Percentiles rank a stretch among this genome's conserved stretches.
Evolutionary conservation across 2,329 filamentous ascomycete genomes (phyloP).

Genomic region (Alternaria gaisen): DNA sequence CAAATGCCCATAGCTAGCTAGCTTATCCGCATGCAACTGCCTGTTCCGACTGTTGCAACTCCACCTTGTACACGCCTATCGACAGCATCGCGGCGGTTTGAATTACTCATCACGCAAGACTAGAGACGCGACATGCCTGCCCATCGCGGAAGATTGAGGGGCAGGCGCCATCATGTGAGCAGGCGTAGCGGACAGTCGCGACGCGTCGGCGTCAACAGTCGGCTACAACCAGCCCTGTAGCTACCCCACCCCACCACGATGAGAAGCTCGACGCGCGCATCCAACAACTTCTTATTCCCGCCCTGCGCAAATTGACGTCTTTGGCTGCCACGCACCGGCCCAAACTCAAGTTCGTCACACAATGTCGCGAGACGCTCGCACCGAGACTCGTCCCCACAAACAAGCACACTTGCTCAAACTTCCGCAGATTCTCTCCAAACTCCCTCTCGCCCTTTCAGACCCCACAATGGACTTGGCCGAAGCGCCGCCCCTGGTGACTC

Average conservation of each 20-base stretch:
- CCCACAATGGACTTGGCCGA: constrained; percentile 39
- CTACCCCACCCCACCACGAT: constrained; percentile 31
- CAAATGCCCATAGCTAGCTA: constrained; percentile 21
- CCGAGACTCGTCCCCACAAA: background rate
- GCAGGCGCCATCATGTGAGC: constrained; percentile 2
- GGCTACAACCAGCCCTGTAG: constrained; percentile 5
- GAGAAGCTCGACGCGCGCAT: constrained; percentile 8
- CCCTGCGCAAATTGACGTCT: background rate
- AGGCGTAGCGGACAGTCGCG: constrained; percentile 10
- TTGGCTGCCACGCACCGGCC: background rate
- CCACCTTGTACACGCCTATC: constrained; percentile 23
- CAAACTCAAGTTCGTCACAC: background rate
- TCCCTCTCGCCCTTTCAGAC: background rate
- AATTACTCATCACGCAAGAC: background rate
- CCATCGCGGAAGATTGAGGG: background rate
- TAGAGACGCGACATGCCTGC: background rate
- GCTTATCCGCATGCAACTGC: constrained; percentile 37
- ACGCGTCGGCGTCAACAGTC: constrained; percentile 11
- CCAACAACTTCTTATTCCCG: background rate
- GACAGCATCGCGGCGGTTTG: background rate
- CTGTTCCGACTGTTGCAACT: constrained; percentile 27
- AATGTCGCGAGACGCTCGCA: background rate
- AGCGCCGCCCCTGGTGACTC: constrained; percentile 32
- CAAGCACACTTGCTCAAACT: constrained; percentile 7
- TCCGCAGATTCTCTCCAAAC: constrained; percentile 7